Base-by-base conservation (phyloP, 1,284 basidiomycete genomes). In the Cryptococcus depauperatus region DNA sequence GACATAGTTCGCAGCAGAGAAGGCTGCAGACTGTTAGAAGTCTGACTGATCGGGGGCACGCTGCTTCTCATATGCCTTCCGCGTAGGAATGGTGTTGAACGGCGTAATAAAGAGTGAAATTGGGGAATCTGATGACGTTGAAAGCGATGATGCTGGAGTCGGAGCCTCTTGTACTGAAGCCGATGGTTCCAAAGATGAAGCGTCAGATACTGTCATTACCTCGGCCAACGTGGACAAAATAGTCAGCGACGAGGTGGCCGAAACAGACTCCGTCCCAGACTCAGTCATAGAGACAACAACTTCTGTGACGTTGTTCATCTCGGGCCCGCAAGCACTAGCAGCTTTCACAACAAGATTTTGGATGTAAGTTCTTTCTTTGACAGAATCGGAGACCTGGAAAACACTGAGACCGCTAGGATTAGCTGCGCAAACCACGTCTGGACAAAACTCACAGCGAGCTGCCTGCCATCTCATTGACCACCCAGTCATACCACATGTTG, bases 361-460 rank as follows among this genome's bases (percentile, higher is more conserved):
- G 14, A 41, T 19, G 41, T 50, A 50, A 4, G 48, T 43, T 11
- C 44, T 43, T 6, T 40, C 37, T 25, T 46, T 46, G 9, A 25
- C 40, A 5, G 44, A 21, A 39, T 50, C 48, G 28, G 29, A 33
- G 7, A 50, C 27, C 33, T 50, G 39, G 35, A 50, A 50, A 18
- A 45, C 16, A 23, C 48, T 50, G 21, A n/a, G n/a, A n/a, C n/a
- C n/a, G n/a, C n/a, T n/a, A n/a, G n/a, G n/a, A n/a, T n/a, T n/a
- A n/a, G 18, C 16, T 7, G 27, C 34, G 7, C 4, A 35, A n/a
- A n/a, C n/a, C n/a, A n/a, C n/a, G n/a, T n/a, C n/a, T n/a, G n/a
- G n/a, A n/a, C n/a, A n/a, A n/a, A n/a, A 40, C 48, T 37, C 28
- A 50, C 48, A 50, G 38, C 18, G 40, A 41, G 11, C 38, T 41